Conservation (phyloP, 2,329 filamentous ascomycete species). For the Ceratocystis ficicola region DNA sequence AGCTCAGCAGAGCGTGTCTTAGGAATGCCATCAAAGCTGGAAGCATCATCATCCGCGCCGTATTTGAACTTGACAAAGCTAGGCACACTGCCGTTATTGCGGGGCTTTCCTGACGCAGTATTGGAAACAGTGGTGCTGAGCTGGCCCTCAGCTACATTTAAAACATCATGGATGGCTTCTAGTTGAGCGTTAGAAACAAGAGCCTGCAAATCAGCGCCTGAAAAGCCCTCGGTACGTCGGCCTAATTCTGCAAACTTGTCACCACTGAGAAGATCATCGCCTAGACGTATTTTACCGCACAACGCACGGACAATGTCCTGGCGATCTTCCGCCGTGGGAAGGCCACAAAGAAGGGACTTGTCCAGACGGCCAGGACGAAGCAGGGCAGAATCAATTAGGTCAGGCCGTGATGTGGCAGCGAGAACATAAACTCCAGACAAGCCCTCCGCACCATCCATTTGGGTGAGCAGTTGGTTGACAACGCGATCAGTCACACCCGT, state of each 20-base stretch:
- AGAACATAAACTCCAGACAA: slow-evolving; percentile 91
- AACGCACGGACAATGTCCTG: slow-evolving; percentile 79
- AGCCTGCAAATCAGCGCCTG: slow-evolving; percentile 86
- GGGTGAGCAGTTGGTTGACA: slow-evolving; percentile 93
- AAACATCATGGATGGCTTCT: slow-evolving; percentile 88
- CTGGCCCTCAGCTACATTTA: slow-evolving; percentile 45
- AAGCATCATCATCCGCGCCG: slow-evolving; percentile 43
- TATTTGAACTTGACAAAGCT: slow-evolving; percentile 79
- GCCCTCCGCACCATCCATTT: slow-evolving; percentile 97
- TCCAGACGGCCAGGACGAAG: slow-evolving; percentile 84
- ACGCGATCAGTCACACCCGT: slow-evolving; percentile 98
- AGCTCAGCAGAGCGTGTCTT: slow-evolving; percentile 44
- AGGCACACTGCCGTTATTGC: slow-evolving; percentile 26
- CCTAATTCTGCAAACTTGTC: slow-evolving; percentile 61
- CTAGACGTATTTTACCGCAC: slow-evolving; percentile 67
- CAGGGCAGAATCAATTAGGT: slow-evolving; percentile 88
- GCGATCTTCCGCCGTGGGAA: slow-evolving; percentile 68
- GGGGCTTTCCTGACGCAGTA: slow-evolving; percentile 3
- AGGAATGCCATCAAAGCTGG: slow-evolving; percentile 32
- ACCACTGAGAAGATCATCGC: slow-evolving; percentile 47
- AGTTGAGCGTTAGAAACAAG: slow-evolving; percentile 93
- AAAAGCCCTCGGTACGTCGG: slow-evolving; percentile 71
- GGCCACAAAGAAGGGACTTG: slow-evolving; percentile 83
- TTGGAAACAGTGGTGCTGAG: slow-evolving; percentile 29
- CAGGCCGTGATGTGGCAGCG: slow-evolving; percentile 83